Conservation (phyloP, 257 asterid genomes). For the Solanum chiquidenum region DNA sequence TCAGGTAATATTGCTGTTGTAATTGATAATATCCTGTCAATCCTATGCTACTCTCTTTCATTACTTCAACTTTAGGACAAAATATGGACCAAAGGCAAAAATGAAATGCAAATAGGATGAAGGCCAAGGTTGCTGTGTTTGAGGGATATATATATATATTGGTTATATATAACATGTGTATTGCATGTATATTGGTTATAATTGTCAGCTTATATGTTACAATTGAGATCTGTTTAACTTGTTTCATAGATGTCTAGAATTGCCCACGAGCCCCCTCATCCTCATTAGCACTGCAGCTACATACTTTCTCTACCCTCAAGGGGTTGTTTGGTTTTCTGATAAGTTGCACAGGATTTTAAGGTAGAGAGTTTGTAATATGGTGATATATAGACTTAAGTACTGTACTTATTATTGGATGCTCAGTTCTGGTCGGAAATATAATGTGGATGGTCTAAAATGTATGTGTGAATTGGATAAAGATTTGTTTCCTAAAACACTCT, state of each 20-base stretch:
- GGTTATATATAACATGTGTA: not conserved
- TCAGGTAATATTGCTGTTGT: constrained; percentile 40
- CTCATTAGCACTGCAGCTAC: not conserved
- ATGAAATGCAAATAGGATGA: not conserved
- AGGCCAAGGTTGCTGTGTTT: not conserved
- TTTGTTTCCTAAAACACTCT: not conserved
- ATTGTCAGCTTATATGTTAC: not conserved
- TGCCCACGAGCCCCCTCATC: not conserved
- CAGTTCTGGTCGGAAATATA: not conserved
- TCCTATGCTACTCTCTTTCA: not conserved
- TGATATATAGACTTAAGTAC: not conserved
- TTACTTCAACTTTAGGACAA: not conserved
- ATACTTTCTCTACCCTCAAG: not conserved
- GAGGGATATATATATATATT: not conserved
- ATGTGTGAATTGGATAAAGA: not conserved
- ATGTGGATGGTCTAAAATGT: not conserved
- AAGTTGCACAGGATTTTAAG: not conserved
- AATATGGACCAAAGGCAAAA: not conserved
- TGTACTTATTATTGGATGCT: not conserved
- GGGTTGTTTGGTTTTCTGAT: not conserved
- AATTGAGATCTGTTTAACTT: not conserved
- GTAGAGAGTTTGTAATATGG: not conserved
- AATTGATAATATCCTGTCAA: not conserved
- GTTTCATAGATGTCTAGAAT: not conserved
- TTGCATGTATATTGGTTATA: not conserved